Conservation (phyloP, 805 yeast species). For the Saccharomycopsis guyanensis region DNA sequence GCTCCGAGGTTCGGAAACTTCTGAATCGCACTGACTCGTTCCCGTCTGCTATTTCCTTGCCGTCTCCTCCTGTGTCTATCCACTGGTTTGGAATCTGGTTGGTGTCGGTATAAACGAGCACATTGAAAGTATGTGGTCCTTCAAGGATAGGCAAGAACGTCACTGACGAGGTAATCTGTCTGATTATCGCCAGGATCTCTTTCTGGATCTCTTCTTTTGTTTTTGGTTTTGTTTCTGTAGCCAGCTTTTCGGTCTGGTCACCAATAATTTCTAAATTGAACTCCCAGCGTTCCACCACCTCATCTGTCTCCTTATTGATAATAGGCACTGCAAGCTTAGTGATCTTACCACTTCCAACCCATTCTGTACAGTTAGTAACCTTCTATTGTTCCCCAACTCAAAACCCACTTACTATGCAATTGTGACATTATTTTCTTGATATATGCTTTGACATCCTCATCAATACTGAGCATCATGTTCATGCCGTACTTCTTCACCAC, state of each 20-base stretch:
- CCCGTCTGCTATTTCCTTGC: slow-evolving; percentile 45
- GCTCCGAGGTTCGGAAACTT: slow-evolving; percentile 58
- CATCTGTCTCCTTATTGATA: slow-evolving; percentile 58
- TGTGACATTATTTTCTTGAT: slow-evolving; percentile 61
- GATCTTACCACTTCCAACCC: slow-evolving; percentile 68
- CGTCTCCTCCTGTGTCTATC: slow-evolving; percentile 59
- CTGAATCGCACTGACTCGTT: slow-evolving; percentile 61
- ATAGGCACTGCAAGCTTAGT: slow-evolving; percentile 65
- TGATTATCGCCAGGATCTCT: slow-evolving; percentile 77
- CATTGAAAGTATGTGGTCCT: slow-evolving; percentile 68
- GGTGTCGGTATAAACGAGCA: slow-evolving; percentile 58
- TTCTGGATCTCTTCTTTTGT: slow-evolving; percentile 46
- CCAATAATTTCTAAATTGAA: slow-evolving; percentile 49
- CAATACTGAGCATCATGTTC: slow-evolving; percentile 61
- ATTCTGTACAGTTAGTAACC: too few relatives aligned
- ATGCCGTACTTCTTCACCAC: slow-evolving; percentile 74
- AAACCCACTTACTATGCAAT: slow-evolving; percentile 39
- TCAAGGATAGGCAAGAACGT: slow-evolving; percentile 75
- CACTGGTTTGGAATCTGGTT: slow-evolving; percentile 66
- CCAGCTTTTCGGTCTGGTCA: neutral
- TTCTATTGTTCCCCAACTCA: too few relatives aligned
- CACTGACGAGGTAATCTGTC: slow-evolving; percentile 84
- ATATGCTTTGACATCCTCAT: slow-evolving; percentile 68
- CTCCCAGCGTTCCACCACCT: slow-evolving; percentile 80
- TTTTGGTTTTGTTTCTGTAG: slow-evolving; percentile 23